Evolutionary conservation across 805 yeast species (phyloP).

Genomic region (Yamadazyma paraphyllophila): DNA sequence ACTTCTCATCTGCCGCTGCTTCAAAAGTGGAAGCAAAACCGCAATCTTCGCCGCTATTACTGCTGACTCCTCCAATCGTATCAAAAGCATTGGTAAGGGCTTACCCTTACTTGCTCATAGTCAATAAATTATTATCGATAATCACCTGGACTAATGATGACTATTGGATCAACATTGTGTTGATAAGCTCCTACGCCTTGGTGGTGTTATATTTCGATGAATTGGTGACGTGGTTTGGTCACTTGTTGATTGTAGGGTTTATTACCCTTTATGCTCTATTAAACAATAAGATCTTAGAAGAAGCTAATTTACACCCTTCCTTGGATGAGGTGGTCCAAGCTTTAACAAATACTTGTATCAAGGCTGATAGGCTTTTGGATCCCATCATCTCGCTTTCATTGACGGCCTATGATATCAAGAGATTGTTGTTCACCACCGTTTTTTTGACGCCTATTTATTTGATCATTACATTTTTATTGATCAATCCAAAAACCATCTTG

Average conservation of each 20-base stretch:
- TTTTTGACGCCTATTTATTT: slow-evolving; percentile 85
- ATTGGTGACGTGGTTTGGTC: slow-evolving; percentile 81
- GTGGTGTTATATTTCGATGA: slow-evolving; percentile 74
- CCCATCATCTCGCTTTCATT: slow-evolving; percentile 79
- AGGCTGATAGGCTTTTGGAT: slow-evolving; percentile 71
- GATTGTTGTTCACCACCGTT: slow-evolving; percentile 79
- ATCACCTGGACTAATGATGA: slow-evolving; percentile 92
- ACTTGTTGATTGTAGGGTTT: slow-evolving; percentile 62
- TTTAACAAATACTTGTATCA: slow-evolving; percentile 68
- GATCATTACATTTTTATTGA: slow-evolving; percentile 59
- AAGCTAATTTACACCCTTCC: slow-evolving; percentile 68
- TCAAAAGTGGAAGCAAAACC: slow-evolving; percentile 24
- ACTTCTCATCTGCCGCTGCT: slow-evolving; percentile 19
- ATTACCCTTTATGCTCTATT: slow-evolving; percentile 60
- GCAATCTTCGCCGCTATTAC: slow-evolving; percentile 74
- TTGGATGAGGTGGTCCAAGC: slow-evolving; percentile 82
- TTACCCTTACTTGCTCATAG: slow-evolving; percentile 78
- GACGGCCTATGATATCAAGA: slow-evolving; percentile 72
- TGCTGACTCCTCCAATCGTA: slow-evolving; percentile 88
- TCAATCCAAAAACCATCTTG: slow-evolving; percentile 69
- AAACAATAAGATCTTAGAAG: slow-evolving; percentile 54
- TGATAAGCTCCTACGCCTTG: slow-evolving; percentile 54
- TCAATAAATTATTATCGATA: slow-evolving; percentile 66
- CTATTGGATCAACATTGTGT: slow-evolving; percentile 66
- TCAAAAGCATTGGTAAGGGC: slow-evolving; percentile 78